Percentiles rank a stretch among this genome's conserved stretches.
phyloP scores from a whole-genome alignment of 2,329 filamentous ascomycete genomes.

The Exophiala aquamarina region DNA sequence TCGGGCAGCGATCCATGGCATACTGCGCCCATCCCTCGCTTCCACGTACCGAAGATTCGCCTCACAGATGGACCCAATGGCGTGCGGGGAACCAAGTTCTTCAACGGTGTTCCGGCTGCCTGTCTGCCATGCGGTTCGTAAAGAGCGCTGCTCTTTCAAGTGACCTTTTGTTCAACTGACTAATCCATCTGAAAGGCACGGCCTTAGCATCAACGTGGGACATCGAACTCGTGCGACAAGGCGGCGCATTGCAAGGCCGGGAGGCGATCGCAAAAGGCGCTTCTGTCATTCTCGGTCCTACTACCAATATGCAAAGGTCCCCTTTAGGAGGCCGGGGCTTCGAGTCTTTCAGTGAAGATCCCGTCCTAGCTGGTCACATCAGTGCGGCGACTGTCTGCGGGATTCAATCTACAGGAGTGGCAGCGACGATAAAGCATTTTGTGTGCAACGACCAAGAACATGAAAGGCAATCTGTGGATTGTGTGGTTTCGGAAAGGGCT shows the following conservation, averaged over 20 bases:
- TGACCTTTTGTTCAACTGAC: neutral
- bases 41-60: slow-evolving; percentile 64
- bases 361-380: slow-evolving; percentile 19
- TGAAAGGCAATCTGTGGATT: slow-evolving; percentile 17
- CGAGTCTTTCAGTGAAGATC: slow-evolving; percentile 25
- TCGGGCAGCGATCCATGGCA: slow-evolving; percentile 63
- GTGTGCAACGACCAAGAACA: slow-evolving; percentile 21
- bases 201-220: slow-evolving; percentile 61
- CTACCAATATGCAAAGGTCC: slow-evolving; percentile 17
- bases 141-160: neutral
- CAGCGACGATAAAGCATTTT: slow-evolving; percentile 24
- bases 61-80: slow-evolving; percentile 70
- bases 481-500: slow-evolving; percentile 10
- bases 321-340: slow-evolving; percentile 25
- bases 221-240: neutral
- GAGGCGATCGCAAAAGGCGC: slow-evolving; percentile 16
- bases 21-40: slow-evolving; percentile 59
- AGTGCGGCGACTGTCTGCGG: slow-evolving; percentile 17
- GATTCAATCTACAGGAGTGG: slow-evolving; percentile 19
- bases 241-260: neutral
- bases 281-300: slow-evolving; percentile 21
- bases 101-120: slow-evolving; percentile 61
- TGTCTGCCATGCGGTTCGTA: slow-evolving; percentile 60
- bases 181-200: neutral
- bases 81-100: slow-evolving; percentile 66